Conservation (phyloP, 208 protist genomes). For the Leishmania aethiopica region DNA sequence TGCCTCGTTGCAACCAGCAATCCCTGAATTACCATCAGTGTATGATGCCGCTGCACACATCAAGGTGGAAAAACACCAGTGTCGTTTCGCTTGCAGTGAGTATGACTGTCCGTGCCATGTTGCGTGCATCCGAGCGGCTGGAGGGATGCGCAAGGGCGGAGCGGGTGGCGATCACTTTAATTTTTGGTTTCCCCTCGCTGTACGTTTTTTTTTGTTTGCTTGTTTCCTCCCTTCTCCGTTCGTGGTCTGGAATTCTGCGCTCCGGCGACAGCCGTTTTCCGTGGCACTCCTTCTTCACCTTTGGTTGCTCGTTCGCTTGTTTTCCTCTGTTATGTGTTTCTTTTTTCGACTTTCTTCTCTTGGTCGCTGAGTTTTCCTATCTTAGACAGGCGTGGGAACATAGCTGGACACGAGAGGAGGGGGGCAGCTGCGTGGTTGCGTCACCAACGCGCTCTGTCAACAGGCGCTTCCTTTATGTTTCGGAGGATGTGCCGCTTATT, state of each 20-base stretch:
- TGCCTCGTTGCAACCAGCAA: too few relatives aligned
- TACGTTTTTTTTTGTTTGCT: background rate
- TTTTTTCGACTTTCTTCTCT: too few relatives aligned
- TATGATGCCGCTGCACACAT: too few relatives aligned
- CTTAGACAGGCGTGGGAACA: too few relatives aligned
- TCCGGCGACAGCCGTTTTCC: background rate
- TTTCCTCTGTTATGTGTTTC: background rate
- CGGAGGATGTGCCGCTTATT: background rate
- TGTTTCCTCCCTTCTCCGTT: background rate
- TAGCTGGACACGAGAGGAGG: too few relatives aligned
- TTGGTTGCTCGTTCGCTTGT: background rate
- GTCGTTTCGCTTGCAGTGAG: too few relatives aligned
- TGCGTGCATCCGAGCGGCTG: too few relatives aligned
- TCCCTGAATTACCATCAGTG: too few relatives aligned
- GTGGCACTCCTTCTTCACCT: background rate
- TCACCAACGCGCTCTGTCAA: background rate
- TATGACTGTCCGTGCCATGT: too few relatives aligned
- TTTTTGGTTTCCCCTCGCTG: background rate
- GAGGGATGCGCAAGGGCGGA: background rate
- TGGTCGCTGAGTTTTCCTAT: too few relatives aligned
- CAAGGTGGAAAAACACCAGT: too few relatives aligned
- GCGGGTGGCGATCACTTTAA: background rate
- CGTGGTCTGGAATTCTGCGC: too few relatives aligned
- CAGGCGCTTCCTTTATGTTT: background rate
- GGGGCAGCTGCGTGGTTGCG: background rate